A percentile compares a stretch with the other conserved stretches of the same genome.
These are phyloP conservation scores for Xerocomellus dryophilus DNA, from an alignment of 768 basidiomycete species.

Conservation along the genomic window DNA sequence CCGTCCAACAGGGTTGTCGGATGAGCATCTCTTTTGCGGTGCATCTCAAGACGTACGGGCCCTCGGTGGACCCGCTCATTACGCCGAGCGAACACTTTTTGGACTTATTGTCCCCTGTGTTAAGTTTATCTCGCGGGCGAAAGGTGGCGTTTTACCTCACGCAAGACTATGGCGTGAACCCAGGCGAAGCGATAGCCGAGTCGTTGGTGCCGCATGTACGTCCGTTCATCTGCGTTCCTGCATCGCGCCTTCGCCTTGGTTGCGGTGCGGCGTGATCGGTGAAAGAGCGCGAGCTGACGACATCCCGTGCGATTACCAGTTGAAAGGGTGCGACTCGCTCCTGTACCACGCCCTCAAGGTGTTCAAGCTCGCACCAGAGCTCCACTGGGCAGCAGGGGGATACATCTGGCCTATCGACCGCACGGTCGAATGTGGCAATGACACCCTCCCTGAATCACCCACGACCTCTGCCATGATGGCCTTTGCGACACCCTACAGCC, in stretches of 20 bases:
- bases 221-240: conserved; percentile 15
- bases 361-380: conserved; percentile 69
- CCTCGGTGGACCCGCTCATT: conserved; percentile 62
- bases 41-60: conserved; percentile 64
- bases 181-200: conserved; percentile 66
- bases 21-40: conserved; percentile 71
- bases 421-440: conserved; percentile 58
- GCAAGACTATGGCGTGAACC: conserved; percentile 67
- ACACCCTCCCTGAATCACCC: conserved; percentile 34
- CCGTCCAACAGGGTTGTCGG: conserved; percentile 66
- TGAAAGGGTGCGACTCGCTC: conserved; percentile 74
- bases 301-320: conserved; percentile 36
- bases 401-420: conserved; percentile 78
- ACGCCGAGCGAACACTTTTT: conserved; percentile 72
- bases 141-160: conserved; percentile 71
- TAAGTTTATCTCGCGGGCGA: conserved; percentile 69
- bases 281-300: conserved; percentile 14
- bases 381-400: conserved; percentile 81
- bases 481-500: conserved; percentile 23
- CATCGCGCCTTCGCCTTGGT: conserved; percentile 8
- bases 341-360: conserved; percentile 74
- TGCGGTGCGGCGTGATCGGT: conserved; percentile 9
- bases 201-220: conserved; percentile 67
- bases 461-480: conserved; percentile 19
- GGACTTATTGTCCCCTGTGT: conserved; percentile 64